Conservation (phyloP, 371 early-diverging fungal species). For the Mortierella sp. region DNA sequence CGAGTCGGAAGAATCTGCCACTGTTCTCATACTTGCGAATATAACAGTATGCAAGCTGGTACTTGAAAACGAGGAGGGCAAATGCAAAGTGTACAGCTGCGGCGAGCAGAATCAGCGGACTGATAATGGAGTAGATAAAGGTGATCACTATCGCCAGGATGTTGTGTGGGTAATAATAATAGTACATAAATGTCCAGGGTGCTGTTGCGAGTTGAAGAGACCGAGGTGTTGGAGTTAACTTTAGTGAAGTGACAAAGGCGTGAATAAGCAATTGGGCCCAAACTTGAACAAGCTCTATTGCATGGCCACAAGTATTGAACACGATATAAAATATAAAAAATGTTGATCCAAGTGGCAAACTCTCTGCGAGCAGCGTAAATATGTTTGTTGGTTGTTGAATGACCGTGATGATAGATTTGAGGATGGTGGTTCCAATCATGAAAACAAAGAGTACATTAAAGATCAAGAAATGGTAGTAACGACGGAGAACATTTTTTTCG, state of each 20-base stretch:
- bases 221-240: slow-evolving; percentile 76
- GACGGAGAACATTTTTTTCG: slow-evolving; percentile 77
- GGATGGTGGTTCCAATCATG: slow-evolving; percentile 84
- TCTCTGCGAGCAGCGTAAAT: slow-evolving; percentile 36
- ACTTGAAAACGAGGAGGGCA: slow-evolving; percentile 84
- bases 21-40: slow-evolving; percentile 88
- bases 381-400: slow-evolving; percentile 50
- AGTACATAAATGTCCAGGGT: slow-evolving; percentile 82
- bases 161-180: slow-evolving; percentile 69
- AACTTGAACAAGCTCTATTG: slow-evolving; percentile 76
- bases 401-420: slow-evolving; percentile 78
- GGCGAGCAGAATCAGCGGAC: slow-evolving; percentile 87
- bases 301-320: slow-evolving; percentile 81
- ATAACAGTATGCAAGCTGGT: slow-evolving; percentile 87
- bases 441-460: slow-evolving; percentile 93
- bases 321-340: slow-evolving; percentile 85
- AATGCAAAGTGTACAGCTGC: slow-evolving; percentile 81
- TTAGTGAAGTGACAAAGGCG: slow-evolving; percentile 33
- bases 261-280: slow-evolving; percentile 61
- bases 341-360: slow-evolving; percentile 69
- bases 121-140: slow-evolving; percentile 87
- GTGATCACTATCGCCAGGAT: slow-evolving; percentile 85
- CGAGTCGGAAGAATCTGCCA: slow-evolving; percentile 82
- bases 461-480: slow-evolving; percentile 90
- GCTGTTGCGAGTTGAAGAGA: slow-evolving; percentile 67